Conservation (phyloP, 192 early-diverging fungal species). For the Podila verticillata region DNA sequence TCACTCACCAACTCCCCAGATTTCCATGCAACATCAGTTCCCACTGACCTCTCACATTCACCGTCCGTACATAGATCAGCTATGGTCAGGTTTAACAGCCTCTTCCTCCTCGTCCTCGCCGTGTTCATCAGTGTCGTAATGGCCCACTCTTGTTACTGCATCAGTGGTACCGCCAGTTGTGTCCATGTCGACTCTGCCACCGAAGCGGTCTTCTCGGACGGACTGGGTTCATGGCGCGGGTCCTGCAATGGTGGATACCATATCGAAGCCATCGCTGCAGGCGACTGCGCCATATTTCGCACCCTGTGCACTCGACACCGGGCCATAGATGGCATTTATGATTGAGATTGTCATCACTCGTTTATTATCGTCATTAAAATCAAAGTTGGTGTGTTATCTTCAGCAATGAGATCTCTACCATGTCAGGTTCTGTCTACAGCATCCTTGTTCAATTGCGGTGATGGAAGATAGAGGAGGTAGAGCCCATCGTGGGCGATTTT, state of each 20-base stretch:
- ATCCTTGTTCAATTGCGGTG: no score
- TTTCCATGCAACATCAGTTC: no score
- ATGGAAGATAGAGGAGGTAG: no score
- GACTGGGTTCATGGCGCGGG: neutral
- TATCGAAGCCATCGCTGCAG: neutral
- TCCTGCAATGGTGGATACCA: neutral
- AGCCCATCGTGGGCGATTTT: no score
- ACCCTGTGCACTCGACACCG: neutral
- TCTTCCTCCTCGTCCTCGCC: neutral
- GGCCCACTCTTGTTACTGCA: neutral
- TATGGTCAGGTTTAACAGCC: neutral
- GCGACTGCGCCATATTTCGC: slow-evolving; percentile 1
- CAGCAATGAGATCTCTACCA: no score
- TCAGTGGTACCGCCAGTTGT: neutral
- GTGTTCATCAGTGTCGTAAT: neutral
- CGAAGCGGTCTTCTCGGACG: neutral
- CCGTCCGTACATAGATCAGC: neutral
- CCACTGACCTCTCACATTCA: neutral
- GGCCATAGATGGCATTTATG: neutral
- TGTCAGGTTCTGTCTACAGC: no score
- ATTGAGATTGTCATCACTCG: neutral
- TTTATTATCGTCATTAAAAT: no score
- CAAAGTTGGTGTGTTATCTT: no score
- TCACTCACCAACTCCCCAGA: no score
- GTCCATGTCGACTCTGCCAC: neutral